phyloP scores from a whole-genome alignment of 2,329 filamentous ascomycete genomes.

The Trichoderma cornu-damae region DNA sequence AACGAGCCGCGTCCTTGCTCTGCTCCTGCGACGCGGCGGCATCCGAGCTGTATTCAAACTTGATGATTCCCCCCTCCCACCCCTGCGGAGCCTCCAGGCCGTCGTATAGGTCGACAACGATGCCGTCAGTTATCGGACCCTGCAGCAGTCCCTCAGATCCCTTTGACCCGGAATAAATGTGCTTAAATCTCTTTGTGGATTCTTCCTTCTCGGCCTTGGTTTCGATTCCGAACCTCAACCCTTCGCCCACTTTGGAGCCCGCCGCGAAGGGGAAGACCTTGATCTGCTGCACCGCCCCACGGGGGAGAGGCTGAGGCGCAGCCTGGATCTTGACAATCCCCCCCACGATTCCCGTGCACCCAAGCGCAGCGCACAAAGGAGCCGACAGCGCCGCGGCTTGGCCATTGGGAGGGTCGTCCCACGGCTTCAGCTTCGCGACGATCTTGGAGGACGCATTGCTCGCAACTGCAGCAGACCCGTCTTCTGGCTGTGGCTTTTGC shows the following conservation, averaged over 20 bases:
- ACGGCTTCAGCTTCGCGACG: slow-evolving; percentile 68
- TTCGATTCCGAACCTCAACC: slow-evolving; percentile 82
- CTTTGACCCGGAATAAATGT: slow-evolving; percentile 59
- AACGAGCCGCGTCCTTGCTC: slow-evolving; percentile 50
- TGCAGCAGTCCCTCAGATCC: slow-evolving; percentile 61
- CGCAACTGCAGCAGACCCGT: slow-evolving; percentile 54
- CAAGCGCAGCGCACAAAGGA: slow-evolving; percentile 67
- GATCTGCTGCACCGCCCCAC: slow-evolving; percentile 58
- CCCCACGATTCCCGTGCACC: slow-evolving; percentile 68
- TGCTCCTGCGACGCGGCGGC: slow-evolving; percentile 34
- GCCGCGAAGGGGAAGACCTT: slow-evolving; percentile 76
- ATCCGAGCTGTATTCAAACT: slow-evolving; percentile 55
- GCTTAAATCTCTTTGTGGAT: slow-evolving; percentile 63
- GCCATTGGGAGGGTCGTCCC: slow-evolving; percentile 82
- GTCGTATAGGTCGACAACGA: slow-evolving; percentile 60
- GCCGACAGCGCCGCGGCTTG: slow-evolving; percentile 76
- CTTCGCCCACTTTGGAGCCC: slow-evolving; percentile 53
- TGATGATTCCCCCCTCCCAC: slow-evolving; percentile 81
- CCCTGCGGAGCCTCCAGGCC: slow-evolving; percentile 51
- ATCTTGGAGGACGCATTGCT: slow-evolving; percentile 49
- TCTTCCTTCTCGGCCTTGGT: slow-evolving; percentile 79
- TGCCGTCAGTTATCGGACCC: slow-evolving; percentile 84
- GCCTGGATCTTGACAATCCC: slow-evolving; percentile 83
- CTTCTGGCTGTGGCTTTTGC: slow-evolving; percentile 63
- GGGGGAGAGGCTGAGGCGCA: slow-evolving; percentile 66